phyloP scores from a whole-genome alignment of 805 yeast species.

The Candida schatavii region DNA sequence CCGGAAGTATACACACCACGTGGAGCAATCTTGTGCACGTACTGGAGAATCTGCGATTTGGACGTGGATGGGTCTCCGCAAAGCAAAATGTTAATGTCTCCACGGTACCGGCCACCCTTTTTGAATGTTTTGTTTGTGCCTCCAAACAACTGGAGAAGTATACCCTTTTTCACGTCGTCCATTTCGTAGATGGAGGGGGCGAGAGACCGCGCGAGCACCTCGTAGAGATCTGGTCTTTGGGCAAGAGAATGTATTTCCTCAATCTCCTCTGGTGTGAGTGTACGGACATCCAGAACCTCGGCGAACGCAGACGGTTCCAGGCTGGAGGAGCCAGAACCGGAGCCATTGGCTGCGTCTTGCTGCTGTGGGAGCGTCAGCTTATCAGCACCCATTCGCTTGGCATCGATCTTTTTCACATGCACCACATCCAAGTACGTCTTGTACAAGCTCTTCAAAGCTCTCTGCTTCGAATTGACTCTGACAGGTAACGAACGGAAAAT shows the following conservation, averaged over 20 bases:
- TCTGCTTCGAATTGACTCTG: slow-evolving; percentile 77
- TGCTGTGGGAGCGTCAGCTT: slow-evolving; percentile 61
- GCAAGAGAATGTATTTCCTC: slow-evolving; percentile 60
- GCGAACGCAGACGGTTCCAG: background rate
- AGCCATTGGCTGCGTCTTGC: slow-evolving; percentile 15
- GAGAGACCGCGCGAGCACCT: slow-evolving; percentile 79
- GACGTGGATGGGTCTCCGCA: slow-evolving; percentile 99
- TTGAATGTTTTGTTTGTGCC: slow-evolving; percentile 87
- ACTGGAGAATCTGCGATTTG: slow-evolving; percentile 89
- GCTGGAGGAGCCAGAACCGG: too few species aligned
- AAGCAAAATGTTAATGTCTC: slow-evolving; percentile 85
- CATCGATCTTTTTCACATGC: slow-evolving; percentile 84
- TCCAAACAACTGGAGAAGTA: slow-evolving; percentile 87
- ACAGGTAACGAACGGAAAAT: slow-evolving; percentile 92
- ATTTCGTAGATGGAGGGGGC: slow-evolving; percentile 97
- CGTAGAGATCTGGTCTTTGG: slow-evolving; percentile 75
- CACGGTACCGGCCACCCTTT: slow-evolving; percentile 94
- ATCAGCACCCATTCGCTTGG: slow-evolving; percentile 77
- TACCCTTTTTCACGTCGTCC: slow-evolving; percentile 96
- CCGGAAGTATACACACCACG: slow-evolving; percentile 98
- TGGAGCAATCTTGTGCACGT: slow-evolving; percentile 96
- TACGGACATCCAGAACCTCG: slow-evolving; percentile 76
- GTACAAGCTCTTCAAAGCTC: slow-evolving; percentile 79
- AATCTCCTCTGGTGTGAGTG: slow-evolving; percentile 67
- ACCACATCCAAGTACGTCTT: slow-evolving; percentile 94